phyloP scores from a whole-genome alignment of 352 stramenopile species.

The Pythium biforme region DNA sequence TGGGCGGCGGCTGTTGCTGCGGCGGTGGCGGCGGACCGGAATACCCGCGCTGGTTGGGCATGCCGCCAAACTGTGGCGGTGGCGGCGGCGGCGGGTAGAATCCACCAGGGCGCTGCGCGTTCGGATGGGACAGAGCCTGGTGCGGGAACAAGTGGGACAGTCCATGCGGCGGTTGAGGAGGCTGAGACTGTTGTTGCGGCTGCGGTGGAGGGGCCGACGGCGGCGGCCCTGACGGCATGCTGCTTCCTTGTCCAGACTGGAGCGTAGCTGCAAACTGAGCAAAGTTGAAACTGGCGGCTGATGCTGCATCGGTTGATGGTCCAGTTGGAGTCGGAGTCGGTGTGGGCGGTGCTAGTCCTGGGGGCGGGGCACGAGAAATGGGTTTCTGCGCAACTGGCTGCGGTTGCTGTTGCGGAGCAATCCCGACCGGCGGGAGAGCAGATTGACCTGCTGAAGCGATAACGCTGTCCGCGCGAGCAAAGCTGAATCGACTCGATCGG shows the following conservation, averaged over 20 bases:
- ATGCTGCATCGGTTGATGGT: background rate
- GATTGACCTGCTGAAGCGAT: background rate
- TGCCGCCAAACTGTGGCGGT: conserved; percentile 14
- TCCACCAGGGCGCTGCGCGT: background rate
- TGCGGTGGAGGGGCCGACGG: conserved; percentile 3
- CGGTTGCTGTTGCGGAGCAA: background rate
- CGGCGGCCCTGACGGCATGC: background rate
- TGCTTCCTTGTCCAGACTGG: conserved; percentile 1
- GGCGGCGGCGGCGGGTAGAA: conserved; percentile 22
- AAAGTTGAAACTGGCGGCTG: conserved; percentile 27
- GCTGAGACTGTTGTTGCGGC: background rate
- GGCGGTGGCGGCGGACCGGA: conserved; percentile 12
- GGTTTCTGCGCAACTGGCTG: background rate
- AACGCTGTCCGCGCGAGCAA: conserved; percentile 32
- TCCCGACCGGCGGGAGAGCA: background rate
- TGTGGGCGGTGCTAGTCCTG: conserved; percentile 6
- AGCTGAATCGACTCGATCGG: conserved; percentile 57
- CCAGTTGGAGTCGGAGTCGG: background rate
- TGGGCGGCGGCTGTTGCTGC: conserved; percentile 7
- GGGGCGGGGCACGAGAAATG: background rate
- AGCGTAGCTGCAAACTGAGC: conserved; percentile 25
- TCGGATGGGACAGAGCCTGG: conserved; percentile 1
- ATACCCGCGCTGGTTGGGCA: conserved; percentile 14
- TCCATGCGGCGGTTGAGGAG: conserved; percentile 13
- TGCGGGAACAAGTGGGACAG: conserved; percentile 23